Conservation (phyloP, 495 filamentous ascomycete species). For the Lophiotrema nucula region DNA sequence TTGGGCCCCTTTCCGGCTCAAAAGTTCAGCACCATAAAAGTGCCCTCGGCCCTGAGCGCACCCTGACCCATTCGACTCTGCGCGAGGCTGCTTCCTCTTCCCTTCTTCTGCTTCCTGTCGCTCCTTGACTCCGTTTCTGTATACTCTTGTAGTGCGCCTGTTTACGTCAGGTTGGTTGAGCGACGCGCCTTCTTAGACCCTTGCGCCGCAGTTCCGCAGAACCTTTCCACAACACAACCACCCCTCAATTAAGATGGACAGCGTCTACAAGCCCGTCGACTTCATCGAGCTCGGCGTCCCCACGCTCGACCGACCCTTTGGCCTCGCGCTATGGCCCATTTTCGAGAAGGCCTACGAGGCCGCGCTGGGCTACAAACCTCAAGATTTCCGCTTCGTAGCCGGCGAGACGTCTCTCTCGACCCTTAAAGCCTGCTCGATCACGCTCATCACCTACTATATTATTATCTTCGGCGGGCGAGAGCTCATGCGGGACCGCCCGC, state of each 20-base stretch:
- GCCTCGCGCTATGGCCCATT: conserved; percentile 87
- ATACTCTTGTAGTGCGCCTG: too few relatives aligned
- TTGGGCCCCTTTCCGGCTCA: conserved; percentile 18
- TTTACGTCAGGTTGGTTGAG: conserved; percentile 42
- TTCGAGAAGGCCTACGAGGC: conserved; percentile 75
- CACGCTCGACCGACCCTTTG: conserved; percentile 88
- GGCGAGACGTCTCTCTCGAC: conserved; percentile 70
- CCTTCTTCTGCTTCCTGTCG: not conserved
- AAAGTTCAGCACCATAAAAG: not conserved
- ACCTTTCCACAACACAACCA: not conserved
- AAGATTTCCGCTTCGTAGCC: conserved; percentile 68
- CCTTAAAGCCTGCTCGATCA: conserved; percentile 59
- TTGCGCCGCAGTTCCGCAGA: not conserved
- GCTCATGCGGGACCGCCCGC: conserved; percentile 65
- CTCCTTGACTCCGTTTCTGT: conserved; percentile 31
- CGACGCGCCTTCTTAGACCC: too few relatives aligned
- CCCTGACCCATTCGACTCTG: too few relatives aligned
- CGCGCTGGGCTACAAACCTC: conserved; percentile 68
- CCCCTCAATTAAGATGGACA: too few relatives aligned
- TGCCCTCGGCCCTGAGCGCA: not conserved
- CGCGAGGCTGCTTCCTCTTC: not conserved
- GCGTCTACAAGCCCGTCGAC: conserved; percentile 16
- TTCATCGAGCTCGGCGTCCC: conserved; percentile 51
- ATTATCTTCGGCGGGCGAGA: conserved; percentile 74
- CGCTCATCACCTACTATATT: conserved; percentile 69